These are phyloP conservation scores for Chlorencoelia australis DNA, from an alignment of 2,329 filamentous ascomycete genomes.

Conservation along the genomic window DNA sequence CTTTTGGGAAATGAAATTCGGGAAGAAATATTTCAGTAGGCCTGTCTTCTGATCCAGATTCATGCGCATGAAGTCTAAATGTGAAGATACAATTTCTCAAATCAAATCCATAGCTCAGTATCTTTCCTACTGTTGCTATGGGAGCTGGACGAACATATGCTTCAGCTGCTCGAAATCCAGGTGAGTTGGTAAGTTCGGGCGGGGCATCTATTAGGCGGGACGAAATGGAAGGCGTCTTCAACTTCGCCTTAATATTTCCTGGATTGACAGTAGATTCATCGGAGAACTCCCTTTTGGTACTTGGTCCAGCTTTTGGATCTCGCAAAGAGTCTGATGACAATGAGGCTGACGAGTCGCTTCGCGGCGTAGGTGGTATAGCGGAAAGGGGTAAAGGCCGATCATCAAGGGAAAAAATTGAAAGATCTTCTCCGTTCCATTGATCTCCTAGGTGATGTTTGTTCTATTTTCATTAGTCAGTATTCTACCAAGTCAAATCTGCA, in stretches of 20 bases:
- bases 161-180: conserved; percentile 82
- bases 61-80: conserved; percentile 55
- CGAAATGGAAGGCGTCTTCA: conserved; percentile 59
- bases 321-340: conserved; percentile 39
- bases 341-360: conserved; percentile 38
- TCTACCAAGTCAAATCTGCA: too few relatives aligned
- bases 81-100: conserved; percentile 68
- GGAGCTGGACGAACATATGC: conserved; percentile 85
- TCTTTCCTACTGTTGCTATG: conserved; percentile 60
- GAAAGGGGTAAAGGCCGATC: conserved; percentile 55
- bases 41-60: conserved; percentile 47
- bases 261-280: conserved; percentile 57
- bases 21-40: conserved; percentile 82
- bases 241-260: conserved; percentile 61
- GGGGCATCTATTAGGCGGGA: conserved; percentile 42
- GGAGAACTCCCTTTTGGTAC: conserved; percentile 32
- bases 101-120: conserved; percentile 71
- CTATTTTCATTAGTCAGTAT: conserved; percentile 28
- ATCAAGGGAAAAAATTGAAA: conserved; percentile 81
- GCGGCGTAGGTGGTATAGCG: conserved; percentile 35
- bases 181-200: conserved; percentile 49
- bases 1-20: conserved; percentile 81
- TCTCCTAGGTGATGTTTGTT: conserved; percentile 88
- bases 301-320: conserved; percentile 29
- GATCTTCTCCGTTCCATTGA: conserved; percentile 93